These are phyloP conservation scores for Ogataea pilisensis DNA, from an alignment of 805 yeast genomes.

Conservation along the genomic window DNA sequence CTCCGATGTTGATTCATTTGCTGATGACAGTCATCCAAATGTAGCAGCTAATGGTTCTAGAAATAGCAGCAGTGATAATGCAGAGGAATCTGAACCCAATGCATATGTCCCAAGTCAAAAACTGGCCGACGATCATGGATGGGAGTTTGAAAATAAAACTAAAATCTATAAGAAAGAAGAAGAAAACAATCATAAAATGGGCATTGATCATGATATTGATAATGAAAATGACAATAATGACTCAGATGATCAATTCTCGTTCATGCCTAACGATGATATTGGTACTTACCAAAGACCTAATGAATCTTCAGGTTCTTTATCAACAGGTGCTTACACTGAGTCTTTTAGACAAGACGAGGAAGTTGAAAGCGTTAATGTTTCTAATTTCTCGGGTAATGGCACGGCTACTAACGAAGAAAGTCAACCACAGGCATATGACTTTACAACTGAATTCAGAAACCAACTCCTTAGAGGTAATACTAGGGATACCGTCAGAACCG, in stretches of 20 bases:
- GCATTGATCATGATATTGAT: too few relatives aligned
- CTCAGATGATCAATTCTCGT: constrained; percentile 17
- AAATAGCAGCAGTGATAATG: too few relatives aligned
- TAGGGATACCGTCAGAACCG: constrained; percentile 16
- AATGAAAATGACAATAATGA: not conserved
- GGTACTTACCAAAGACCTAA: constrained; percentile 8
- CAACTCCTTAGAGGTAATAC: constrained; percentile 23
- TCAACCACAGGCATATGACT: not conserved
- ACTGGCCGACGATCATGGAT: too few relatives aligned
- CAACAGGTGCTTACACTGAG: constrained; percentile 15
- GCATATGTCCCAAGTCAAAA: too few relatives aligned
- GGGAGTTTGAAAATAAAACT: too few relatives aligned
- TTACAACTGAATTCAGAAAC: constrained; percentile 13
- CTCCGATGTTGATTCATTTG: not conserved
- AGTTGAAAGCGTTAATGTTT: constrained; percentile 3
- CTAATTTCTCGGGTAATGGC: constrained; percentile 6
- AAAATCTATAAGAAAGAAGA: too few relatives aligned
- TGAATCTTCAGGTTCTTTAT: constrained; percentile 23
- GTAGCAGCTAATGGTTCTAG: too few relatives aligned
- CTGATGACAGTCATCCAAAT: too few relatives aligned
- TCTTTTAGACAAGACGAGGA: constrained; percentile 6
- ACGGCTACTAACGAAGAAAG: not conserved
- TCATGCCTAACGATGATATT: constrained; percentile 21
- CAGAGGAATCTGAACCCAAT: too few relatives aligned
- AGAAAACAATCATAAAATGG: too few relatives aligned